phyloP scores from a whole-genome alignment of 2,329 filamentous ascomycete genomes.

The Monilinia polystroma region DNA sequence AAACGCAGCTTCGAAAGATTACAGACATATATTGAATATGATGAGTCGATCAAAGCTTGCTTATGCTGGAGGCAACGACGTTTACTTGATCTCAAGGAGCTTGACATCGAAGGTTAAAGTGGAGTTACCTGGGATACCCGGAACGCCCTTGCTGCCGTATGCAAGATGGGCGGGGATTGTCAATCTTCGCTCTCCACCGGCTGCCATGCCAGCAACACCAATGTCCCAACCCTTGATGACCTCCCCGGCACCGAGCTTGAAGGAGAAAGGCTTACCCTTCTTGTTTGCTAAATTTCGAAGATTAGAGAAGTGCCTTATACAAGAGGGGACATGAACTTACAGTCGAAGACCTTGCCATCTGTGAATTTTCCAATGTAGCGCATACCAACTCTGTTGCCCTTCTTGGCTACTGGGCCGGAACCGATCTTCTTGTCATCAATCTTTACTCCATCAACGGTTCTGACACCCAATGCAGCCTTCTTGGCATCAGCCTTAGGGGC shows the following conservation, averaged over 20 bases:
- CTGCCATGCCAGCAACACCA: slow-evolving; percentile 86
- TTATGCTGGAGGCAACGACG: neutral
- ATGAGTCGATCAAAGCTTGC: neutral
- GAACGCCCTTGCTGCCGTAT: slow-evolving; percentile 80
- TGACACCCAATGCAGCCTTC: slow-evolving; percentile 60
- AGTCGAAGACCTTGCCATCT: slow-evolving; percentile 93
- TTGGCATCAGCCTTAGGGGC: slow-evolving; percentile 48
- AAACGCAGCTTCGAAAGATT: slow-evolving; percentile 28
- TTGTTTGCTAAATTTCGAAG: slow-evolving; percentile 72
- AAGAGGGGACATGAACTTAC: slow-evolving; percentile 52
- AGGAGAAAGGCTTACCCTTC: slow-evolving; percentile 95
- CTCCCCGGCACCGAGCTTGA: slow-evolving; percentile 91
- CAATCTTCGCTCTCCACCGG: slow-evolving; percentile 90
- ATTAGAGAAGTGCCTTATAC: neutral
- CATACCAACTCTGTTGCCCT: slow-evolving; percentile 86
- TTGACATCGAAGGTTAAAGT: slow-evolving; percentile 90
- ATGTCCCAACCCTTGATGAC: slow-evolving; percentile 99
- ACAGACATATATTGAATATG: slow-evolving; percentile 24
- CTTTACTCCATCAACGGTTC: slow-evolving; percentile 82
- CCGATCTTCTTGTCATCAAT: slow-evolving; percentile 95
- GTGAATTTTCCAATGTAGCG: slow-evolving; percentile 97
- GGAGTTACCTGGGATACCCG: slow-evolving; percentile 89
- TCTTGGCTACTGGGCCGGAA: slow-evolving; percentile 80
- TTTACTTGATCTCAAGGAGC: slow-evolving; percentile 78
- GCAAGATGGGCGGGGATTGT: slow-evolving; percentile 83